Percentiles rank a stretch among this genome's conserved stretches.
Conservation (phyloP, 495 filamentous ascomycete genomes). For the Penicillium cinerascens region DNA sequence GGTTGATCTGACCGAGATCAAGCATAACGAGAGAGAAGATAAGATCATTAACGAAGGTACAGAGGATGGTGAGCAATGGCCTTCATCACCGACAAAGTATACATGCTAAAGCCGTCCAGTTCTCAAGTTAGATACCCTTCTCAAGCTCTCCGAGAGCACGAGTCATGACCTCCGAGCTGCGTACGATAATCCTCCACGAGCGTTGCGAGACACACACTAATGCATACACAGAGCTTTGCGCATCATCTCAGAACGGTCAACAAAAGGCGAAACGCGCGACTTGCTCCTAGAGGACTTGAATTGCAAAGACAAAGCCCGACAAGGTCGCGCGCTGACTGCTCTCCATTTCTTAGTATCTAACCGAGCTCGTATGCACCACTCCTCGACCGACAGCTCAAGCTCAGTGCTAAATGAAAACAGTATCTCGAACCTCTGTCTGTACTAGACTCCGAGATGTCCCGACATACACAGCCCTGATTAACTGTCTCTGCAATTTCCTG, state of each 20-base stretch:
- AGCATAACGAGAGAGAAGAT: slow-evolving; percentile 42
- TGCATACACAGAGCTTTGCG: slow-evolving; percentile 36
- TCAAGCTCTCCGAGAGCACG: slow-evolving; percentile 46
- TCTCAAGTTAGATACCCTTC: slow-evolving; percentile 49
- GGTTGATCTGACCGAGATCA: slow-evolving; percentile 48
- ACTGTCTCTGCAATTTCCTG: slow-evolving; percentile 49
- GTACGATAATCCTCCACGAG: slow-evolving; percentile 30
- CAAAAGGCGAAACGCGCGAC: slow-evolving; percentile 40
- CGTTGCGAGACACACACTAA: slow-evolving; percentile 7
- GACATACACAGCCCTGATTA: slow-evolving; percentile 41
- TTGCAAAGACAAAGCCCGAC: slow-evolving; percentile 31
- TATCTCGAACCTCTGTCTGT: slow-evolving; percentile 41
- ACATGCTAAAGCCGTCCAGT: slow-evolving; percentile 24
- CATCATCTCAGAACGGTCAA: slow-evolving; percentile 47
- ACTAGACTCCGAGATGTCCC: slow-evolving; percentile 33
- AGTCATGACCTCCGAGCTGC: slow-evolving; percentile 50
- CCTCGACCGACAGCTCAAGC: not conserved
- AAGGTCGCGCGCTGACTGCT: slow-evolving; percentile 39
- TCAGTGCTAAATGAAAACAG: slow-evolving; percentile 21
- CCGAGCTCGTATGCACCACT: slow-evolving; percentile 35
- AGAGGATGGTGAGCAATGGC: slow-evolving; percentile 38
- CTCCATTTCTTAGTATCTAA: slow-evolving; percentile 44
- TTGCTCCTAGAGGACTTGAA: slow-evolving; percentile 42
- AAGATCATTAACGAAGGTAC: slow-evolving; percentile 46
- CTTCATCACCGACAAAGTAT: not conserved